Evolutionary conservation across 2,329 filamentous ascomycete genomes (phyloP), one percentile per base, ranked within the genome.

Genomic region (Epichloe aotearoae): DNA sequence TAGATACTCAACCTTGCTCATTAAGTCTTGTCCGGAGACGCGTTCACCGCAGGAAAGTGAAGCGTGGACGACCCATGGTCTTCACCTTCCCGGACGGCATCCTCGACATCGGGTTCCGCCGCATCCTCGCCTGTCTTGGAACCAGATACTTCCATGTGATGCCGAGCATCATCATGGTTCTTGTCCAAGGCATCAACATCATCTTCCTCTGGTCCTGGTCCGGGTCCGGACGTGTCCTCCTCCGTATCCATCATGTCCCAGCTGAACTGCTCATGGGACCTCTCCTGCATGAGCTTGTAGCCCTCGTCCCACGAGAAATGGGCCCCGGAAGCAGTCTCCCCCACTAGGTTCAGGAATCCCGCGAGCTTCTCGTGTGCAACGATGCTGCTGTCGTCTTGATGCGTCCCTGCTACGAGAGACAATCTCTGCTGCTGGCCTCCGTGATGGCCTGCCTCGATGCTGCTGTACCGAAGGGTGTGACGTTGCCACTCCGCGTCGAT

Each of bases 381-480:
- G 1, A 43, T 44, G 5, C 17, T 30, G 14, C 43, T 26, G 11
- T 34, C 12, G 36, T 14, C 11, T 11, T 17, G 23, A 2, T 47
- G 46, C 11, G n/a, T 44, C 3, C 57, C 53, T 15, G 55, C 51
- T 19, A 57, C 53, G 17, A 81, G 66, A 2, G 66, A 69, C 23
- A 81, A 60, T 57, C 77, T 73, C 19, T 73, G 69, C n/a, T 73
- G 68, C 12, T 70, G 71, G 5, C 75, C 75, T 47, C 72, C 73
- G 52, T 74, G 71, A 47, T 69, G 67, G 0, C 75, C 76, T 5
- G 69, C 74, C 53, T 79, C 72, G 54, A 79, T 68, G 57, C 68
- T 72, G 19, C 69, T 74, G 66, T 79, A 79, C 7, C 66, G 68
- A 8, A 81, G 62, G 11, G 60, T 71, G 62, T 74, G 70, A 42